Evolutionary conservation across 768 basidiomycete genomes (phyloP).

Genomic region (Rhodotorula babjevae): DNA sequence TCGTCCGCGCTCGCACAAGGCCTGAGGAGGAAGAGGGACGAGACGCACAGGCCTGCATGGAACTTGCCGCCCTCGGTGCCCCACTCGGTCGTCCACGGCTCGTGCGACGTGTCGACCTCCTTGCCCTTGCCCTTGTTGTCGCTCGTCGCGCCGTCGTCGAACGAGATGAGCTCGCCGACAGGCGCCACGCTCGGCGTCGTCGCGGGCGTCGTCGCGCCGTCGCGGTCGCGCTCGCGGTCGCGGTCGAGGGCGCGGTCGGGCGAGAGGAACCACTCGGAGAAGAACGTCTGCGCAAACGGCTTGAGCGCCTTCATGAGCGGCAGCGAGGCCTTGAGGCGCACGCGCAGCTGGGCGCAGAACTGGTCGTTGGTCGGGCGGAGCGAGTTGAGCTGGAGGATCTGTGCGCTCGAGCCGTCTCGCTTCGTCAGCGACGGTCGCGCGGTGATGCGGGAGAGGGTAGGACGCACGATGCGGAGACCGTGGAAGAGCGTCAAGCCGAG

Average conservation of each 20-base stretch:
- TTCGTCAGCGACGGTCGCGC: background rate
- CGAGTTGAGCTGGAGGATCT: conserved; percentile 83
- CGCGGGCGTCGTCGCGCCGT: conserved; percentile 8
- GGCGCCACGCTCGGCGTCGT: too few relatives aligned
- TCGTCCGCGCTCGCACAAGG: background rate
- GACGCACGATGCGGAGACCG: conserved; percentile 74
- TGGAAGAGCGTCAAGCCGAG: conserved; percentile 91
- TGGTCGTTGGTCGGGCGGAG: conserved; percentile 75
- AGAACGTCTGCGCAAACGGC: conserved; percentile 82
- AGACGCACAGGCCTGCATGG: conserved; percentile 30
- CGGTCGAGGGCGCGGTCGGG: conserved; percentile 22
- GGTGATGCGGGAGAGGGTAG: background rate
- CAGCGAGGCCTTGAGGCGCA: conserved; percentile 79
- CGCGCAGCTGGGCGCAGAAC: conserved; percentile 82
- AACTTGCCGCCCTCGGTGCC: conserved; percentile 43
- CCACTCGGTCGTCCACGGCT: conserved; percentile 48
- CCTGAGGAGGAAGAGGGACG: background rate
- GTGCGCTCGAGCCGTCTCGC: background rate
- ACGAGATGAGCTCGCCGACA: conserved; percentile 42
- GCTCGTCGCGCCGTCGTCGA: conserved; percentile 26
- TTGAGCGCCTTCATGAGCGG: conserved; percentile 92
- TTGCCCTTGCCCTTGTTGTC: conserved; percentile 39
- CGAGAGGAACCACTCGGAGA: conserved; percentile 65
- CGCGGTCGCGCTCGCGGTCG: background rate
- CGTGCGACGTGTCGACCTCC: conserved; percentile 40